A percentile compares a stretch with the other conserved stretches of the same genome.
phyloP scores from a whole-genome alignment of 176 grass and related monocot species.

The Musa beccarii region DNA sequence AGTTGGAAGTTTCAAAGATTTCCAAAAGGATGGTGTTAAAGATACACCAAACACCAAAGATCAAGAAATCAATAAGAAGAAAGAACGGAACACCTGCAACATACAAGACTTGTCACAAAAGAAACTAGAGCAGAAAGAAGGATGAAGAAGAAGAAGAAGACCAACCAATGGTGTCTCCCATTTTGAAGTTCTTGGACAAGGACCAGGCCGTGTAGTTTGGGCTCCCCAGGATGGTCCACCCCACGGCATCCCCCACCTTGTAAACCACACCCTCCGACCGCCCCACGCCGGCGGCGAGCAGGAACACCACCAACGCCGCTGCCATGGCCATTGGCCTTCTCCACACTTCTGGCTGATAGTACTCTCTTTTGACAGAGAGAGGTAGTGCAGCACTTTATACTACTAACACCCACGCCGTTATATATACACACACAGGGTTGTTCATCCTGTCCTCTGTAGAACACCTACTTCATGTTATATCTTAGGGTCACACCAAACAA shows the following conservation, averaged over 20 bases:
- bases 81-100: not conserved
- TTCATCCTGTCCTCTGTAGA: too few species aligned
- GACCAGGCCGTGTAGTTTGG: conserved; percentile 51
- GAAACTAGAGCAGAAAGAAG: not conserved
- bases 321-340: not conserved
- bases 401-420: too few species aligned
- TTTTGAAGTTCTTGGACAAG: conserved; percentile 16
- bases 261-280: conserved; percentile 38
- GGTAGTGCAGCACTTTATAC: not conserved
- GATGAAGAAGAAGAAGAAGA: not conserved
- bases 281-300: conserved; percentile 19
- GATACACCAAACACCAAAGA: too few species aligned
- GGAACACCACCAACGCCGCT: not conserved
- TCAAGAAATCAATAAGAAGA: too few species aligned
- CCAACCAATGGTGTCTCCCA: conserved; percentile 17
- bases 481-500: too few species aligned
- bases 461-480: too few species aligned
- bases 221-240: conserved; percentile 46
- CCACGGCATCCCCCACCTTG: conserved; percentile 44
- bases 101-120: not conserved
- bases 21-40: too few species aligned
- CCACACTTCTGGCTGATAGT: not conserved
- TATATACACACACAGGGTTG: too few species aligned
- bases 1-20: too few species aligned
- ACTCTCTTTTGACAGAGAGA: not conserved